These are phyloP conservation scores for Leccinum arenicola DNA, from an alignment of 768 basidiomycete genomes.

Conservation along the genomic window DNA sequence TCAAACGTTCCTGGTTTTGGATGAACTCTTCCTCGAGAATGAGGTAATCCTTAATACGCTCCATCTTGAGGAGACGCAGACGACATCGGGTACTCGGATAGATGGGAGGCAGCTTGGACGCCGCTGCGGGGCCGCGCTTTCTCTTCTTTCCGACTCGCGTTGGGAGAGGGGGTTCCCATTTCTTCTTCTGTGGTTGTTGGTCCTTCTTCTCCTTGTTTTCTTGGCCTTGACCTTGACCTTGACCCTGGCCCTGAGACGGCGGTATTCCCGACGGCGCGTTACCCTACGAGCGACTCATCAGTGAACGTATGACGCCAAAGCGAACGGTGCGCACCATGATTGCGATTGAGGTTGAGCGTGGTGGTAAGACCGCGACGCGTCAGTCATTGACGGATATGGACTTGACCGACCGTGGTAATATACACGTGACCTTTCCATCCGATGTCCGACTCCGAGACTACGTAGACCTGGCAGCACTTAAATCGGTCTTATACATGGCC, in stretches of 20 bases:
- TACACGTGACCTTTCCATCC: conserved; percentile 19
- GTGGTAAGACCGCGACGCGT: conserved; percentile 42
- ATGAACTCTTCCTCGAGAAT: conserved; percentile 95
- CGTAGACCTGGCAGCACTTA: conserved; percentile 1
- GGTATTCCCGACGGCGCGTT: conserved; percentile 67
- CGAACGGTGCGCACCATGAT: conserved; percentile 23
- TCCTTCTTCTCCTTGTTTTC: conserved; percentile 47
- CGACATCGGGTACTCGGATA: conserved; percentile 95
- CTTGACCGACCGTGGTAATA: conserved; percentile 25
- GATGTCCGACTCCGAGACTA: conserved; percentile 4
- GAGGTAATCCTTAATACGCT: conserved; percentile 97
- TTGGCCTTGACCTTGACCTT: conserved; percentile 48
- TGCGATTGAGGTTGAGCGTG: conserved; percentile 5
- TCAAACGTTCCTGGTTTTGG: conserved; percentile 86
- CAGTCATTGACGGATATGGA: conserved; percentile 42
- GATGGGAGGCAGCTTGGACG: conserved; percentile 89
- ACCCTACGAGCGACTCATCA: conserved; percentile 47
- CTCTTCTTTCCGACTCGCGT: conserved; percentile 98
- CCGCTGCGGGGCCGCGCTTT: conserved; percentile 83
- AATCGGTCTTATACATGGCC: conserved; percentile 13
- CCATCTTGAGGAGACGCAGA: conserved; percentile 91
- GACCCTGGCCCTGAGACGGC: conserved; percentile 32
- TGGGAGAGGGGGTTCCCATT: conserved; percentile 98
- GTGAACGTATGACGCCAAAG: background rate
- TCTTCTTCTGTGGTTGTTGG: conserved; percentile 67